Evolutionary conservation across 139 green algal genomes (phyloP).

Genomic region (Nannochloris sp.): DNA sequence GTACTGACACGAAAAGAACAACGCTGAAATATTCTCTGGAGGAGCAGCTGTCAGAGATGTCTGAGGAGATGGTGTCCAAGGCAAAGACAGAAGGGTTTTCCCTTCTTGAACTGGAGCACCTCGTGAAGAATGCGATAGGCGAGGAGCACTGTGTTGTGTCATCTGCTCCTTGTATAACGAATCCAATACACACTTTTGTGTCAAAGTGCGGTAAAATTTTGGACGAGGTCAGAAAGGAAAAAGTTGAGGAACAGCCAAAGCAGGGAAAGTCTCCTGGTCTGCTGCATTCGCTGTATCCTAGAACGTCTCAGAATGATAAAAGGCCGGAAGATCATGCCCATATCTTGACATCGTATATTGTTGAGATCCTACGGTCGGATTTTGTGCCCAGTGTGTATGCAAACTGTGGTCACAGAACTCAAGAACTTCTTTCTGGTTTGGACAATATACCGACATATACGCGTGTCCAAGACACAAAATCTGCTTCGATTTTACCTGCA

Average conservation of each 20-base stretch:
- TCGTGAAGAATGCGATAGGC: neutral
- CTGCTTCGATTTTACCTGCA: constrained; percentile 34
- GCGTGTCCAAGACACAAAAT: neutral
- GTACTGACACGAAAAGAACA: too few species aligned
- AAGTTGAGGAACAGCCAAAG: too few species aligned
- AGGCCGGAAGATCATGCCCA: too few species aligned
- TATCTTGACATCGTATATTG: constrained; percentile 1
- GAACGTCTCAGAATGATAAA: too few species aligned
- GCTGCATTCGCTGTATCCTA: too few species aligned
- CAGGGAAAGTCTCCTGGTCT: too few species aligned
- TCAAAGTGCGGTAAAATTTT: too few species aligned
- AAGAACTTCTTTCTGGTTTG: constrained; percentile 1
- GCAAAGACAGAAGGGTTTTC: neutral
- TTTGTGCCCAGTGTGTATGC: constrained; percentile 62
- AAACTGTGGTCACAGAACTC: constrained; percentile 36
- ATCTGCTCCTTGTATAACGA: neutral
- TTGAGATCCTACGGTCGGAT: constrained; percentile 18
- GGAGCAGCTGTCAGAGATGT: too few species aligned
- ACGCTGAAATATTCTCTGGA: too few species aligned
- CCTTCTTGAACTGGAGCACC: neutral
- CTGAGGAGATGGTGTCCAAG: too few species aligned
- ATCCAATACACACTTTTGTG: neutral
- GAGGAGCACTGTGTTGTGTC: neutral
- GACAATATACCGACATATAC: too few species aligned
- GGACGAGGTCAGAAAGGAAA: too few species aligned